phyloP scores from a whole-genome alignment of 1,284 basidiomycete genomes.

The Coniferiporia sulphurascens region DNA sequence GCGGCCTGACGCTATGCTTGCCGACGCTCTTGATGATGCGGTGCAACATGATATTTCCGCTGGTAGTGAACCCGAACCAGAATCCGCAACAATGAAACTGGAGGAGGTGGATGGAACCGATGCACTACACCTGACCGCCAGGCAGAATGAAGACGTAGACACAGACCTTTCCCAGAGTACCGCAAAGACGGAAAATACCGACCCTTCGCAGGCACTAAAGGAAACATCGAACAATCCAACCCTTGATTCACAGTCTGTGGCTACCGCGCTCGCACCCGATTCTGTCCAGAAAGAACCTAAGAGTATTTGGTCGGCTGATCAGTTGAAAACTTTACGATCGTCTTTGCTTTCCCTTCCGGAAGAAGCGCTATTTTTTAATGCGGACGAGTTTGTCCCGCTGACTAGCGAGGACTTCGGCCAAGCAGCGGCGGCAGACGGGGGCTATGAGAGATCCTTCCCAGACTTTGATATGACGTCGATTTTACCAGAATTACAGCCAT shows the following conservation, averaged over 20 bases:
- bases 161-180: slow-evolving; percentile 15
- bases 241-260: slow-evolving; percentile 37
- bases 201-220: slow-evolving; percentile 24
- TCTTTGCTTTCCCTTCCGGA: slow-evolving; percentile 21
- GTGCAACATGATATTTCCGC: slow-evolving; percentile 22
- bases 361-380: slow-evolving; percentile 55
- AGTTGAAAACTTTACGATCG: slow-evolving; percentile 7
- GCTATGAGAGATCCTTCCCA: slow-evolving; percentile 29
- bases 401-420: slow-evolving; percentile 27
- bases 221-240: slow-evolving; percentile 46
- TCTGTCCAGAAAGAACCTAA: neutral
- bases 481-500: slow-evolving; percentile 60
- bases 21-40: slow-evolving; percentile 46
- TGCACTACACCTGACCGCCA: slow-evolving; percentile 34
- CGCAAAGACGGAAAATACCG: slow-evolving; percentile 24
- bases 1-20: slow-evolving; percentile 42
- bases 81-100: slow-evolving; percentile 43
- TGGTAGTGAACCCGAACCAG: slow-evolving; percentile 29
- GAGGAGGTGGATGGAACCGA: slow-evolving; percentile 59
- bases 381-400: slow-evolving; percentile 42
- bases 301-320: slow-evolving; percentile 2
- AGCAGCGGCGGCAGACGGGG: slow-evolving; percentile 26
- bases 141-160: slow-evolving; percentile 32
- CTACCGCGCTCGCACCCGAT: slow-evolving; percentile 31
- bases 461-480: slow-evolving; percentile 49